Base-by-base conservation (phyloP, 2,329 filamentous ascomycete genomes). In the Arthrobotrys pseudoclavata region DNA sequence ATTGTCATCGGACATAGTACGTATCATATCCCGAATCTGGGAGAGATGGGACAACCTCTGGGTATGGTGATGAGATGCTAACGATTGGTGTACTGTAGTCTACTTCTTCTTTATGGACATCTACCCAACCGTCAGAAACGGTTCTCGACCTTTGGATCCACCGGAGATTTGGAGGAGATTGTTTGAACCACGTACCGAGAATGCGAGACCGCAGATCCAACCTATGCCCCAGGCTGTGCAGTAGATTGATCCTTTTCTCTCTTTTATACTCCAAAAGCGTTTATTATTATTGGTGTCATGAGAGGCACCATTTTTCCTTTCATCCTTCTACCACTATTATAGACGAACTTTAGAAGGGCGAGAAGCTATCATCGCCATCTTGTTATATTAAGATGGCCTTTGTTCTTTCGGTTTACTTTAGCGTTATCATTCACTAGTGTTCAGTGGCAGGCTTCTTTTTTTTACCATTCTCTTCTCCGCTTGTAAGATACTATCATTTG, bases 91-190 rank as follows among this genome's bases (percentile, higher is more conserved):
- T 60, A 4, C 62, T 20, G 9, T 69, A 88, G 88, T 98, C 47
- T 98, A 94, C 91, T 99, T 98, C 84, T 99, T 97, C 85, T 97
- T 98, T 84, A 92, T 91, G 76, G 96, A 99, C 83, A 94, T 99
- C 15, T 99, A 97, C 84, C 96, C 96, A 2, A 92, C 94, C 2
- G 88, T 97, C 50, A 92, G 97, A 84, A 90, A 91, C 79, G 93
- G 93, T 18, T 91, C 91, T 63, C 88, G 92, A 69, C 96, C 96
- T 0, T 87, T 99, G 57, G 95, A 97, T 81, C 95, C 96, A 42
- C 96, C 96, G 0, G 85, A 86, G 75, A 97, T 93, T 91, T 99
- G 95, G 95, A 88, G 92, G 72, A 88, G 94, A 48, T 82, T 98
- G 18, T 97, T 97, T 82, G 94, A 91, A 79, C 81, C 85, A 10